Base-by-base conservation (phyloP, 1,284 basidiomycete species). In the Tylopilus sp. region DNA sequence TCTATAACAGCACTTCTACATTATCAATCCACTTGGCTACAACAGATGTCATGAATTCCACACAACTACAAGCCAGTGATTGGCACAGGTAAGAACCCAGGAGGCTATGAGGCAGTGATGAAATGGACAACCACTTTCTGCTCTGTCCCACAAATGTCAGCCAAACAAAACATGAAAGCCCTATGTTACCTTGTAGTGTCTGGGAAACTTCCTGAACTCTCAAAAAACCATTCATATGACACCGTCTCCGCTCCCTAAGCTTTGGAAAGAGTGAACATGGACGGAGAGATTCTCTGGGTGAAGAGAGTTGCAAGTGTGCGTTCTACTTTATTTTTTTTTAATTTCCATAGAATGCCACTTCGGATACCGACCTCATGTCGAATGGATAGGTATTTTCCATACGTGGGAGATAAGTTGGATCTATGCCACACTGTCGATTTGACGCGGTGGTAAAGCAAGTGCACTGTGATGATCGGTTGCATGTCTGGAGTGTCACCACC, bases 231-330 rank as follows among this genome's bases (percentile, higher is more conserved):
- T 23, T 23, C 21, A 23, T 23, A 23, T 6, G 21, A 23, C 6
- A 23, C 9, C 5, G 36, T 12, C 55, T 0, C 6, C 43, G 1
- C n/a, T 49, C 3, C 59, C 59, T 7, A 51, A 60, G 8, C 26
- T 62, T 2, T 59, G 57, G 58, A 43, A 52, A n/a, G 57, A 38
- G 1, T 59, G 59, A 57, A 47, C 48, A 0, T 59, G 59, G 58
- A 38, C 59, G 4, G 53, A 68, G 33, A 59, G 46, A 19, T 54
- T 38, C 9, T 59, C 54, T 0, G 33, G 46, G 23, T 34, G 35
- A 28, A 11, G 44, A 15, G 57, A 59, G 8, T 2, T 59, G 2
- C 46, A 59, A 37, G 36, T 43, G 53, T 53, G 29, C 11, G 44
- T 50, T 25, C 8, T 25, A 2, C 6, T 25, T 5, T 8, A 5